Percentiles rank a stretch among this genome's conserved stretches.
Conservation (phyloP, 331 rosid genomes). For the Acacia concinna region DNA sequence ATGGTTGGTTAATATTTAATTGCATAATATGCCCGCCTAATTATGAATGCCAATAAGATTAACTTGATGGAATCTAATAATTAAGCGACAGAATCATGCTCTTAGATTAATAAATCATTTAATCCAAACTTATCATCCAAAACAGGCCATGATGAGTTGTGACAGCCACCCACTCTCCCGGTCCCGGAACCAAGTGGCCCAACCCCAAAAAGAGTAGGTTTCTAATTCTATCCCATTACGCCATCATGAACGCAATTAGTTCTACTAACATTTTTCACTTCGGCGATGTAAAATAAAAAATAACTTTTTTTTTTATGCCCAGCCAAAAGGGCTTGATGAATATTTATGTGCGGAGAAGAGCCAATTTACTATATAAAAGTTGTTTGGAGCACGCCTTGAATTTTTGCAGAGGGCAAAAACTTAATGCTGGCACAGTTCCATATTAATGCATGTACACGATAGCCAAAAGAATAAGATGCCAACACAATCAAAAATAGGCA, state of each 20-base stretch:
- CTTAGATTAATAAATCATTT: not conserved
- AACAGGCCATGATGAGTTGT: not conserved
- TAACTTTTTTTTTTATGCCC: not conserved
- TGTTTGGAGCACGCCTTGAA: constrained; percentile 17
- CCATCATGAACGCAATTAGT: constrained; percentile 21
- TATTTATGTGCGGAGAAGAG: not conserved
- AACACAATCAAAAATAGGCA: constrained; percentile 20
- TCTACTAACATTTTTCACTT: not conserved
- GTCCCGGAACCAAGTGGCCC: not conserved
- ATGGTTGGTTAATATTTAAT: not conserved
- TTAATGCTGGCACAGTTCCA: constrained; percentile 36
- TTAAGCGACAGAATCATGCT: constrained; percentile 35
- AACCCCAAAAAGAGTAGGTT: constrained; percentile 16
- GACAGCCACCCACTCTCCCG: not conserved
- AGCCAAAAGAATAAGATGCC: constrained; percentile 21
- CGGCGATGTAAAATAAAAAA: not conserved
- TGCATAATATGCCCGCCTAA: not conserved
- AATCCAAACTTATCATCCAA: not conserved
- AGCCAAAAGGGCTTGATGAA: not conserved
- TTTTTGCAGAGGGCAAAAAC: constrained; percentile 17
- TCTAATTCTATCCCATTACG: not conserved
- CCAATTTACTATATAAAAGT: not conserved
- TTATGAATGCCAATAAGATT: not conserved
- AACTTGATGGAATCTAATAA: constrained; percentile 16
- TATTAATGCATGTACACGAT: constrained; percentile 25